Conservation (phyloP, 306 rosid species). For the Castanea crenata region DNA sequence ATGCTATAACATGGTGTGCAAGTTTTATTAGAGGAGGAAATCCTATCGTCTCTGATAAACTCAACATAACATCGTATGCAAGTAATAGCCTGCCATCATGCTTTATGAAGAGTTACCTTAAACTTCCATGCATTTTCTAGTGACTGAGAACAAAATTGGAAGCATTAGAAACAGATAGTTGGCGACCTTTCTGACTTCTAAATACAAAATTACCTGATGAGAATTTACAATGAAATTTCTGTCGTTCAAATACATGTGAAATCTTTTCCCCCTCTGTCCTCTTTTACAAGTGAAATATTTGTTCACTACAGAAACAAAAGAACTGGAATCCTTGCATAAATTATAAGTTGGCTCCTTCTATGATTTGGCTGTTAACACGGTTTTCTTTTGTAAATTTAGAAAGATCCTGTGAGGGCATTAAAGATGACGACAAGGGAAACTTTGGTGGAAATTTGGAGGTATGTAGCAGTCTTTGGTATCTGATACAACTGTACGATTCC, state of each 20-base stretch:
- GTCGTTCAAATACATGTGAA: background rate
- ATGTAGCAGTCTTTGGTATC: background rate
- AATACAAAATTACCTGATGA: background rate
- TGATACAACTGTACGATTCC: background rate
- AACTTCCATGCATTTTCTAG: background rate
- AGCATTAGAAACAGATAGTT: background rate
- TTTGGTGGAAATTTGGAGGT: constrained; percentile 86
- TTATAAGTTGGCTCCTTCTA: background rate
- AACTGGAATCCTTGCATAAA: background rate
- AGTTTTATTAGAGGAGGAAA: background rate
- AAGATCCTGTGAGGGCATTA: constrained; percentile 60
- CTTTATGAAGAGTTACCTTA: background rate
- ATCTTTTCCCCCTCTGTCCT: background rate
- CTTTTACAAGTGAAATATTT: background rate
- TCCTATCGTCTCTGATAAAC: background rate
- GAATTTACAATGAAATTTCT: background rate
- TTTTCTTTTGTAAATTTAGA: constrained; percentile 36
- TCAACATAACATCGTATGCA: background rate
- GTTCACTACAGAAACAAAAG: background rate
- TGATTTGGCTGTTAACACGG: constrained; percentile 3
- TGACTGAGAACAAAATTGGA: background rate
- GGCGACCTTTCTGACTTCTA: background rate
- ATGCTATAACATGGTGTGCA: background rate
- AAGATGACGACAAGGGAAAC: constrained; percentile 88
- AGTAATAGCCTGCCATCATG: background rate